Conservation (phyloP, 2,329 filamentous ascomycete genomes). For the Macrophomina phaseolina region DNA sequence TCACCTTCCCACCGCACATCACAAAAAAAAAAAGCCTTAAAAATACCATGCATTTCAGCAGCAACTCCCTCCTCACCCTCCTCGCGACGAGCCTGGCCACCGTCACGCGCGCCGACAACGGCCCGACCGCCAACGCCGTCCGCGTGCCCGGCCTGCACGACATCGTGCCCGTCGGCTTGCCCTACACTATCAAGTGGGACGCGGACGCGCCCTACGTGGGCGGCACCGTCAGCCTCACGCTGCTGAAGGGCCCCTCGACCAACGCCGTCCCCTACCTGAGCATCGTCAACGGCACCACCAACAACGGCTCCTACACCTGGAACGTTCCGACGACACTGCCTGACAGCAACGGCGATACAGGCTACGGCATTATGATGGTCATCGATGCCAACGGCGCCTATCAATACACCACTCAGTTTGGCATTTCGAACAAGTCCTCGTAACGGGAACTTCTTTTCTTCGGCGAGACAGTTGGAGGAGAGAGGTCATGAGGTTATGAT, state of each 20-base stretch:
- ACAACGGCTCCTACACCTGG: conserved; percentile 63
- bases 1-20: not conserved
- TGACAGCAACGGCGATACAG: conserved; percentile 49
- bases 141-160: conserved; percentile 48
- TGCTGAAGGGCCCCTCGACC: conserved; percentile 63
- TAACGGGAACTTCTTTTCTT: conserved; percentile 14
- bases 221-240: conserved; percentile 61
- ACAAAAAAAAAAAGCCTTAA: conserved; percentile 8
- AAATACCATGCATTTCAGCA: conserved; percentile 41
- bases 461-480: conserved; percentile 28
- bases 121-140: conserved; percentile 61
- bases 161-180: conserved; percentile 60
- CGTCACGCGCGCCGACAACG: conserved; percentile 40
- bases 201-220: conserved; percentile 45
- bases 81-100: conserved; percentile 60
- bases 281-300: conserved; percentile 57
- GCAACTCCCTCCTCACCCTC: conserved; percentile 53
- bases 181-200: conserved; percentile 65
- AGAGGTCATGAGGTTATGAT: no score
- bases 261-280: conserved; percentile 59
- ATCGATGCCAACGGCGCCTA: conserved; percentile 64
- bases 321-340: conserved; percentile 55
- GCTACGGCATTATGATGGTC: conserved; percentile 67
- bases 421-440: conserved; percentile 53
- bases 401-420: conserved; percentile 68